These are phyloP conservation scores for Fusarium sp. DNA, from an alignment of 2,329 filamentous ascomycete genomes.

Conservation along the genomic window DNA sequence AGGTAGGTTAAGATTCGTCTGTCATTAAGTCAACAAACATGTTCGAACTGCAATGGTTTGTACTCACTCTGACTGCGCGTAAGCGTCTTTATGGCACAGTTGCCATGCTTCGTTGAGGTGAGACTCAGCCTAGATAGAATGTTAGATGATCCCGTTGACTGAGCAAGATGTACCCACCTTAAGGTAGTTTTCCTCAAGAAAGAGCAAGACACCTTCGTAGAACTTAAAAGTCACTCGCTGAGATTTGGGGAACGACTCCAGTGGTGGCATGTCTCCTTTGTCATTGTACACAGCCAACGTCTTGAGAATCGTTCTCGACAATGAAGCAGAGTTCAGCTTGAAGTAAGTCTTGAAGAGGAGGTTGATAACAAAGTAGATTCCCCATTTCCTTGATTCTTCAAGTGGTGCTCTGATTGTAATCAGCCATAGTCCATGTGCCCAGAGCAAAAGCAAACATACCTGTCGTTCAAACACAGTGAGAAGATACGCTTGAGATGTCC, in stretches of 20 bases:
- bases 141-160: not conserved
- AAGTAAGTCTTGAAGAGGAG: constrained; percentile 99
- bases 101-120: constrained; percentile 83
- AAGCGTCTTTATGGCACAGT: constrained; percentile 79
- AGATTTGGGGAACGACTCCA: constrained; percentile 85
- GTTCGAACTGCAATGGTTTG: not conserved
- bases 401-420: constrained; percentile 70
- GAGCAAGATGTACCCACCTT: constrained; percentile 62
- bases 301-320: constrained; percentile 90
- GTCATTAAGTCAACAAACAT: constrained; percentile 14
- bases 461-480: constrained; percentile 87
- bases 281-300: constrained; percentile 80
- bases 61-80: constrained; percentile 82
- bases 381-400: constrained; percentile 96
- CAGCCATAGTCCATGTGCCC: not conserved
- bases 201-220: constrained; percentile 92
- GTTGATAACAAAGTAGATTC: constrained; percentile 93
- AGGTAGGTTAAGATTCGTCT: constrained; percentile 94
- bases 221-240: constrained; percentile 97
- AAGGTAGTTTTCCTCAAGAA: constrained; percentile 92
- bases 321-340: constrained; percentile 88
- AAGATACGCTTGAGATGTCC: constrained; percentile 93
- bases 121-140: constrained; percentile 74
- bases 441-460: constrained; percentile 62
- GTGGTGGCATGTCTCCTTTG: constrained; percentile 80